These are phyloP conservation scores for Piper longum DNA, from an alignment of 164 flowering plant genomes.

Conservation along the genomic window DNA sequence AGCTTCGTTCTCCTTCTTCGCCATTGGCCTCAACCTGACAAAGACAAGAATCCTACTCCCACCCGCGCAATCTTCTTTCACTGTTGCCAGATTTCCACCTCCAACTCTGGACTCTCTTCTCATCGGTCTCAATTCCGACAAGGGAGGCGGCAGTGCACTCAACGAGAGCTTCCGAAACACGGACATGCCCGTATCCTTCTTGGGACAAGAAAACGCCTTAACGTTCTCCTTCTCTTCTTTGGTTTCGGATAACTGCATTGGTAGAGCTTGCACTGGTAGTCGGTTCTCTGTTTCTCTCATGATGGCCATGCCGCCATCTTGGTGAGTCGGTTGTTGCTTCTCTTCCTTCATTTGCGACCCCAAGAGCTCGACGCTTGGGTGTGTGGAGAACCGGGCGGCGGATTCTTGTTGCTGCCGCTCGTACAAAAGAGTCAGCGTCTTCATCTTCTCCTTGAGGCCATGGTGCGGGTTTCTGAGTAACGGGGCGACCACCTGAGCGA, in stretches of 20 bases:
- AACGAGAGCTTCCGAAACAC: slow-evolving; percentile 61
- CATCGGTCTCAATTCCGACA: slow-evolving; percentile 13
- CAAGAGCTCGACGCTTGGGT: slow-evolving; percentile 36
- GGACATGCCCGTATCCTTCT: slow-evolving; percentile 10
- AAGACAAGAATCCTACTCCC: slow-evolving; percentile 72
- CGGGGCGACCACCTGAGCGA: slow-evolving; percentile 9
- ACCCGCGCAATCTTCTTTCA: slow-evolving; percentile 16
- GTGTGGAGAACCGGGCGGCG: slow-evolving; percentile 23
- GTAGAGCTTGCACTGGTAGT: slow-evolving; percentile 7
- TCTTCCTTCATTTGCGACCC: slow-evolving; percentile 22
- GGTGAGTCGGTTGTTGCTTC: slow-evolving; percentile 6
- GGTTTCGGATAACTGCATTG: neutral
- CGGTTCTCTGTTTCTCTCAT: slow-evolving; percentile 13
- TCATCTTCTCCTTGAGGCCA: slow-evolving; percentile 84
- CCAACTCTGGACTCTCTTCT: slow-evolving; percentile 7
- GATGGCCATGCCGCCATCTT: slow-evolving; percentile 22
- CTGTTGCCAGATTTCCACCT: slow-evolving; percentile 13
- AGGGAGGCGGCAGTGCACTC: slow-evolving; percentile 20
- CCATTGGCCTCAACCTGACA: slow-evolving; percentile 88
- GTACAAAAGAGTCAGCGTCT: slow-evolving; percentile 58
- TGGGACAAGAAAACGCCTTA: slow-evolving; percentile 33
- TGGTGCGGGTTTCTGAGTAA: slow-evolving; percentile 57
- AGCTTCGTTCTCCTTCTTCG: slow-evolving; percentile 68
- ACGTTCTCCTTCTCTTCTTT: slow-evolving; percentile 39
- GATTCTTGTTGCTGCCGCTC: slow-evolving; percentile 71